Conservation (phyloP, 176 grass and related monocot species). For the Melocanna baccifera region DNA sequence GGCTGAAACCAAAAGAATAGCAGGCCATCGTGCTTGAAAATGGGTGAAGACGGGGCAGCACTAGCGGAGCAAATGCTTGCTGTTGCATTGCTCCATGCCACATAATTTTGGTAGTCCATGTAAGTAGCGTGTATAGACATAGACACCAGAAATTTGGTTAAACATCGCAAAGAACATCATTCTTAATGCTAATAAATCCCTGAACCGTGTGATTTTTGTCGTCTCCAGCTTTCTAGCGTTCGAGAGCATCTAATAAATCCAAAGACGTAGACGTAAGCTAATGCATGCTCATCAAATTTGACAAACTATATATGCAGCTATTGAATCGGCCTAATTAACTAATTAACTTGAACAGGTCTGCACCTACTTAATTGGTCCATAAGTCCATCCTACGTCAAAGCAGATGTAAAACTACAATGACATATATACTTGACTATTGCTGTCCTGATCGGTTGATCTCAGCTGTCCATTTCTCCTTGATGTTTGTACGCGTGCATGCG, state of each 20-base stretch:
- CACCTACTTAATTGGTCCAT: neutral
- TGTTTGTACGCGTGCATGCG: neutral
- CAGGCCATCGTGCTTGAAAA: neutral
- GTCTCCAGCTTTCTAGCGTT: neutral
- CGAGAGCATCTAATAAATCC: neutral
- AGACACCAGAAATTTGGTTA: neutral
- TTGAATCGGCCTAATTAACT: neutral
- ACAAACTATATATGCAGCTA: neutral
- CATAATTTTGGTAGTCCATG: neutral
- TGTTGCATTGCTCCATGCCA: neutral
- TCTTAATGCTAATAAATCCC: neutral
- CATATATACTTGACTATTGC: neutral
- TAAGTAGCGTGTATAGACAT: neutral
- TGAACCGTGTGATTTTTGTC: neutral
- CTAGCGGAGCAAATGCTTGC: neutral
- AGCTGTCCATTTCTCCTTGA: conserved; percentile 4
- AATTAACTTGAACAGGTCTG: neutral
- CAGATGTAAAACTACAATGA: neutral
- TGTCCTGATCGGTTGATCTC: neutral
- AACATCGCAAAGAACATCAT: neutral
- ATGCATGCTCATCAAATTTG: neutral
- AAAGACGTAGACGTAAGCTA: neutral
- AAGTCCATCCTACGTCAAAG: neutral
- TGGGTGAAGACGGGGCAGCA: neutral
- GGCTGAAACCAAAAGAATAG: no score